Evolutionary conservation across 257 asterid genomes (phyloP).

Genomic region (Cruciata laevipes): DNA sequence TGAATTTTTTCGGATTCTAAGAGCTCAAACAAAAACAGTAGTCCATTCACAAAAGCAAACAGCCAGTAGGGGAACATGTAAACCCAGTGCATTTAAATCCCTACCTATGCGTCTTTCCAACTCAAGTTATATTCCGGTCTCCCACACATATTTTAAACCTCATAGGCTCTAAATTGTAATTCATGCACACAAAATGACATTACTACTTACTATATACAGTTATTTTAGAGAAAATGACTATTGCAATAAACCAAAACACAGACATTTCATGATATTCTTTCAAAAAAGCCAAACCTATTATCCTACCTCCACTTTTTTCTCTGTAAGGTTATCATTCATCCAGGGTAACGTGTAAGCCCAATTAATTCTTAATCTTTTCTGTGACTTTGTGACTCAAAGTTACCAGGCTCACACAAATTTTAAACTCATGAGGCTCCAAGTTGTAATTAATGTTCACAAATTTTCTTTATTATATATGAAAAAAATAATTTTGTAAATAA

Average conservation of each 20-base stretch:
- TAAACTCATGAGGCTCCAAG: too few species aligned
- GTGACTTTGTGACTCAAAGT: background rate
- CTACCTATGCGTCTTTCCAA: background rate
- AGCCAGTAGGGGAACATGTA: background rate
- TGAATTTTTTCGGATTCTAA: background rate
- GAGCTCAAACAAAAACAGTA: background rate
- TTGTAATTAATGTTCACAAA: background rate
- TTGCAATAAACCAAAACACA: background rate
- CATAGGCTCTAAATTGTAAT: background rate
- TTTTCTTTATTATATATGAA: background rate
- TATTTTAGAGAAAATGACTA: slow-evolving; percentile 10
- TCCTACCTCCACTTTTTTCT: slow-evolving; percentile 39
- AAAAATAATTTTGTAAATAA: slow-evolving; percentile 12
- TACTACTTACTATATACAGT: background rate
- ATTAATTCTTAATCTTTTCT: background rate
- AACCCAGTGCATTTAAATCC: background rate
- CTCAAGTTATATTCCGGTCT: background rate
- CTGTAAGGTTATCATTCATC: slow-evolving; percentile 30
- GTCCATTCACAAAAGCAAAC: background rate
- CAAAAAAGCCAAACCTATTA: background rate
- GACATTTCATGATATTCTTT: background rate
- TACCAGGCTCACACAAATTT: too few species aligned
- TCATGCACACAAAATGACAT: background rate
- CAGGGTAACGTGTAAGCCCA: slow-evolving; percentile 28
- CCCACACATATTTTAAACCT: background rate